Evolutionary conservation across 176 grass and related monocot genomes (phyloP).

Genomic region (Oryza meyeriana): DNA sequence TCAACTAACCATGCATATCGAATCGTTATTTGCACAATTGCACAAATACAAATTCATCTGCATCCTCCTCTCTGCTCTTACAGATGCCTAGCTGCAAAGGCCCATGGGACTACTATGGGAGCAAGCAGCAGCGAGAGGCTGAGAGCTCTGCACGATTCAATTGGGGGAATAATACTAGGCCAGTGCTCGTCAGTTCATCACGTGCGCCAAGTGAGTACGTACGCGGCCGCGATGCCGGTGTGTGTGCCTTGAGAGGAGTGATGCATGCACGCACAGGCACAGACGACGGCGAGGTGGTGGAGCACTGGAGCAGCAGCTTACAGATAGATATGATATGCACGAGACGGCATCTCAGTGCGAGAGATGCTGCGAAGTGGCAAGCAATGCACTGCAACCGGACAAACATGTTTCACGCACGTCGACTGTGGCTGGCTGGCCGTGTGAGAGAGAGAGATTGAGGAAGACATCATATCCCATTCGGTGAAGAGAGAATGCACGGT

Average conservation of each 20-base stretch:
- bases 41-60: background rate
- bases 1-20: too few species aligned
- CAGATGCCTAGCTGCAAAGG: background rate
- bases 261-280: background rate
- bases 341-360: background rate
- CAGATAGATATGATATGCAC: background rate
- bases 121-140: background rate
- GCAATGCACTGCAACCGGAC: background rate
- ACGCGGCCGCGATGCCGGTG: background rate
- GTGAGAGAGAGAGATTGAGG: too few species aligned
- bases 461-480: background rate
- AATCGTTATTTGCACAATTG: background rate
- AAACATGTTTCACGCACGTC: background rate
- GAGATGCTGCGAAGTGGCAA: background rate
- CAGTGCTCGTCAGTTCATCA: background rate
- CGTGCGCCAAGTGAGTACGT: background rate
- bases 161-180: background rate
- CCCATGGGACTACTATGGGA: background rate
- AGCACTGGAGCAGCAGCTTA: background rate
- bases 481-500: background rate
- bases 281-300: background rate
- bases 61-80: background rate
- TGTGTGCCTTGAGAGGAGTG: background rate
- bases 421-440: background rate
- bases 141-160: slow-evolving; percentile 6